Evolutionary conservation across 2,329 filamentous ascomycete genomes (phyloP).

Genomic region (Fusarium temperatum): DNA sequence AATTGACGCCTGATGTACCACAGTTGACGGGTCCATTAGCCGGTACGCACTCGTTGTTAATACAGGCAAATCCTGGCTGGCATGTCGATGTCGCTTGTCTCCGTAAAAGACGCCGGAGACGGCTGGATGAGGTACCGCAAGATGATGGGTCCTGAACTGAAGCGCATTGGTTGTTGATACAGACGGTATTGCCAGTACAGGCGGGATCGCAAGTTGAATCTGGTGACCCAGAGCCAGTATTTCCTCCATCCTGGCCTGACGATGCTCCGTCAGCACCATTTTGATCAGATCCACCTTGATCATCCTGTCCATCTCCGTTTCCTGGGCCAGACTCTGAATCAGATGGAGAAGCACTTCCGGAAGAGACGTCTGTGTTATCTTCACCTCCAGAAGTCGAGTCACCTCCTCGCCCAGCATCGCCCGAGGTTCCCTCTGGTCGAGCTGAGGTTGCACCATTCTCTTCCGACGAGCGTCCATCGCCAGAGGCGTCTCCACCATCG

Average conservation of each 20-base stretch:
- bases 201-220: not conserved
- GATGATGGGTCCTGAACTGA: not conserved
- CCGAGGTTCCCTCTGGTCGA: not conserved
- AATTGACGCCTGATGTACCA: not conserved
- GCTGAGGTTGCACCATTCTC: not conserved
- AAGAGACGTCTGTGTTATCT: not conserved
- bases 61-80: constrained; percentile 6
- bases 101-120: not conserved
- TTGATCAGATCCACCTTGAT: not conserved
- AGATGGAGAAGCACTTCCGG: not conserved
- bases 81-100: constrained; percentile 17
- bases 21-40: constrained; percentile 8
- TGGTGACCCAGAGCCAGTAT: not conserved
- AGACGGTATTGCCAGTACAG: constrained; percentile 3
- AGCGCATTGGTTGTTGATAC: constrained; percentile 13
- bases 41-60: constrained; percentile 11
- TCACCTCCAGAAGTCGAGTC: not conserved
- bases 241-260: not conserved
- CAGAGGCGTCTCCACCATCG: not conserved
- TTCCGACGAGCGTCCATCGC: not conserved
- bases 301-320: not conserved
- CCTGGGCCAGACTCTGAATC: not conserved
- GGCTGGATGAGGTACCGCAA: not conserved
- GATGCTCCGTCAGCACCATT: not conserved
- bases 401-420: not conserved